Evolutionary conservation across 1,139 yeast species (phyloP), one percentile per base, ranked within the genome.

Genomic region (Arxiozyma slooffiae): DNA sequence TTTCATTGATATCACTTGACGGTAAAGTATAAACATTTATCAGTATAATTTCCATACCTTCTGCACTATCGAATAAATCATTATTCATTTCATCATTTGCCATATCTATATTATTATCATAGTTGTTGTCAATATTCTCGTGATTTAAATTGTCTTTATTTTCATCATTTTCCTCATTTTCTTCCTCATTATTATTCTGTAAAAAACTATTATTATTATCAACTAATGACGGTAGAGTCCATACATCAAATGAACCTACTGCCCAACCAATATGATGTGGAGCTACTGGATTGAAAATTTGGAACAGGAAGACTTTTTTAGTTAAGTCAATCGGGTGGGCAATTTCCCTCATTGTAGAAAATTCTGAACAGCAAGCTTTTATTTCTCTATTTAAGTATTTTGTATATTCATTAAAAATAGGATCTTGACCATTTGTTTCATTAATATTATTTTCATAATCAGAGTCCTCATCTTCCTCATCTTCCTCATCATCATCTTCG

Each of bases 201-300:
- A 34, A 30, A 4, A 18, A 21, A 20, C 20, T n/a, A n/a, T n/a
- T 26, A 63, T 53, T 61, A 21, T 53, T 54, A n/a, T 50, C 50
- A 7, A 53, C 41, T 7, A 59, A 50, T 2, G 66, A 63, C 2
- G 68, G 69, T 22, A 71, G 42, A 80, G 67, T 18, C 79, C 78
- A 41, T 77, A 74, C 54, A 73, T 81, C 81, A 67, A 92, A 94
- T 5, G 96, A 83, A 0, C 98, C 99, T 2, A 88, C 78, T 0
- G 96, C 90, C 83, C 96, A 92, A 0, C 97, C 97, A n/a, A 94
- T 76, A 67, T 90, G 97, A 58, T 90, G 97, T 0, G 98, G 89
- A 47, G 95, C 82, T 0, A 89, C 85, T 0, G 98, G 96, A 51
- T 84, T 85, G 62, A 82, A 83, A 23, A 92, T 75, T 39, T 87